Base-by-base conservation (phyloP, 2,329 filamentous ascomycete species). In the Dothistroma pini region DNA sequence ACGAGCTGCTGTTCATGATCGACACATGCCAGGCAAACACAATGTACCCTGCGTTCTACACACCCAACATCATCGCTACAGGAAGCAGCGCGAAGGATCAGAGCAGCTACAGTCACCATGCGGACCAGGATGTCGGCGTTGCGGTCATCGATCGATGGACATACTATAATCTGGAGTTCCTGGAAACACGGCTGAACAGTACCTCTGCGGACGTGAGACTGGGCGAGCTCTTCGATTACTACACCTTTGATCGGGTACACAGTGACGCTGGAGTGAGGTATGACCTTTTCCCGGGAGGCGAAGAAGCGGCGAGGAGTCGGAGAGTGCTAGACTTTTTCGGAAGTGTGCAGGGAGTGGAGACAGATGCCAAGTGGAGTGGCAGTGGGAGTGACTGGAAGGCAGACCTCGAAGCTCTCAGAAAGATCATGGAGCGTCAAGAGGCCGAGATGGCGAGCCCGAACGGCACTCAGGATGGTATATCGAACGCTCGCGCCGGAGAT, bases 11-110 rank as follows among this genome's bases (percentile, higher is more conserved):
- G 60, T 99, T 99, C 81, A 99, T 99, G 95, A 99, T 99, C 77
- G 95, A 99, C 76, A 99, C 95, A 0, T 99, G 95, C 79, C 95
- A 99, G 79, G 95, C 95, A 58, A 99, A 99, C 76, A 99, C 95
- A 34, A 97, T 99, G 92, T 99, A 96, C 79, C 93, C 88, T 74
- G 93, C 96, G 70, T 91, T 99, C 72, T 99, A 99, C 81, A 96
- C 92, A 5, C 93, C 93, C 53, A 97, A 97, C 72, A 97, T 99
- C 71, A 92, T 99, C 71, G 95, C 95, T 0, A 99, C 96, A 0
- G 95, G 95, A n/a, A 96, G 91, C 34, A 96, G 90, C 2, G 92
- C 95, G 75, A 88, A 97, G 63, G 93, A 97, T 74, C 91, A 99
- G 76, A 96, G 91, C 5, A 96, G 90, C 0, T 99, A 99, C 78